Evolutionary conservation across 2,329 filamentous ascomycete species (phyloP), one percentile per base, ranked within the genome.

Genomic region (Thielaviopsis ethacetica): DNA sequence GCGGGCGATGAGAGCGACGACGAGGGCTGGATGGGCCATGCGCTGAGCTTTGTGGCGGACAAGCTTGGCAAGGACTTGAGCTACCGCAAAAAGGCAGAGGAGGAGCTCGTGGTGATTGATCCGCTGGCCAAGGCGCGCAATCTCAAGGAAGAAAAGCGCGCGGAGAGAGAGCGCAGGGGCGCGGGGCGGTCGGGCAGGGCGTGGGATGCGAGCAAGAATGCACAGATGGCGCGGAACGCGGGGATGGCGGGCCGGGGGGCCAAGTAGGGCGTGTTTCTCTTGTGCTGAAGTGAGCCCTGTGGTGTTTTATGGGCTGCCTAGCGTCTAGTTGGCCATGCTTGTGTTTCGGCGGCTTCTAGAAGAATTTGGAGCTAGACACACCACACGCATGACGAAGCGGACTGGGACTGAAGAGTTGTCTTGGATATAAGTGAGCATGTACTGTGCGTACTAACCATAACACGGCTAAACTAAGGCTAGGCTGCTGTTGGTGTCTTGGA

Each of bases 101-200:
- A 96, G 60, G 88, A 96, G 66, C 71, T 95, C 51, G 81, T 95
- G 53, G 90, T 97, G 2, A 96, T 97, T 70, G 93, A 98, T 73
- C 91, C 91, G 1, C 76, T 88, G 59, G 88, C 91, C 69, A 89
- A 88, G 69, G 85, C 86, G 52, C 83, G 81, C 67, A 85, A 85
- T 47, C 75, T 94, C 47, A 77, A 82, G 67, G 80, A 84, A 62
- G 80, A 81, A 66, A 82, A 80, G 68, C 81, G 74, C 64, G 78
- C 78, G 12, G 77, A 79, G 63, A 76, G 78, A 62, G 83, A 82
- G 38, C 74, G 73, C 17, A 72, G 74, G 62, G 69, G 74, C 30
- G 77, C 76, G 13, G 78, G 76, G 22, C 70, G 69, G 49, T 75
- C 74, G 51, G 76, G 78, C n/a, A 73, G 79, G 61, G 75, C 76